Evolutionary conservation across 768 basidiomycete species (phyloP).

Genomic region (Tephrocybe sp.): DNA sequence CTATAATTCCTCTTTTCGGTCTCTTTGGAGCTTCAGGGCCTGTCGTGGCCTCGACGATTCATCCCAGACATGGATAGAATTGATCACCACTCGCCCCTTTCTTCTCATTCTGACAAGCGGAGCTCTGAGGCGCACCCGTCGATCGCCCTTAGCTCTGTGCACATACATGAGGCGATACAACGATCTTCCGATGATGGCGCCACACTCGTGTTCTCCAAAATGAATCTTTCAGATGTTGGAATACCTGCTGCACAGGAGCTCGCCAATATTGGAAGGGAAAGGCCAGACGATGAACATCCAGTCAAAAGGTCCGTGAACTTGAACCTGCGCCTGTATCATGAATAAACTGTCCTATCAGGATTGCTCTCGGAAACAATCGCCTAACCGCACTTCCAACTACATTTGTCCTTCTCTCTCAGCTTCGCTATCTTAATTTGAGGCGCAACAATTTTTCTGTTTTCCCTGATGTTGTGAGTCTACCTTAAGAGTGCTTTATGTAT

Average conservation of each 20-base stretch:
- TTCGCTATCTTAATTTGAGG: constrained; percentile 87
- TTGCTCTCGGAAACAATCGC: constrained; percentile 86
- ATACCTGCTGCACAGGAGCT: constrained; percentile 77
- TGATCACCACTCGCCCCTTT: constrained; percentile 27
- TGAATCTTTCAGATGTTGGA: constrained; percentile 74
- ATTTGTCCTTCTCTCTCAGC: constrained; percentile 67
- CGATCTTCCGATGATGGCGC: constrained; percentile 75
- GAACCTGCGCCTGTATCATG: background rate
- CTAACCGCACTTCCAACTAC: constrained; percentile 74
- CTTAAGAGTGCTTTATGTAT: constrained; percentile 1
- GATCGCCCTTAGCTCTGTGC: constrained; percentile 50
- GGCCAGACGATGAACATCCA: constrained; percentile 46
- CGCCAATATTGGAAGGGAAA: constrained; percentile 54
- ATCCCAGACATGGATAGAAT: constrained; percentile 11
- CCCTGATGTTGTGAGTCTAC: constrained; percentile 76
- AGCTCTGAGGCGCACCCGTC: constrained; percentile 9
- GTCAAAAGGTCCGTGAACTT: constrained; percentile 57
- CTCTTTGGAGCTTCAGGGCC: background rate
- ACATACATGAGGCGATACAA: constrained; percentile 63
- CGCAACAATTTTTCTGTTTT: constrained; percentile 81
- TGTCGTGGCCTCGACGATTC: background rate
- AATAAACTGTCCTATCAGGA: constrained; percentile 43
- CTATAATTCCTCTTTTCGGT: background rate
- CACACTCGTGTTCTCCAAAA: constrained; percentile 83
- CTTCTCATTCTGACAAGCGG: constrained; percentile 18